Conservation (phyloP, 2,329 filamentous ascomycete genomes). For the Claviceps lovelessii region DNA sequence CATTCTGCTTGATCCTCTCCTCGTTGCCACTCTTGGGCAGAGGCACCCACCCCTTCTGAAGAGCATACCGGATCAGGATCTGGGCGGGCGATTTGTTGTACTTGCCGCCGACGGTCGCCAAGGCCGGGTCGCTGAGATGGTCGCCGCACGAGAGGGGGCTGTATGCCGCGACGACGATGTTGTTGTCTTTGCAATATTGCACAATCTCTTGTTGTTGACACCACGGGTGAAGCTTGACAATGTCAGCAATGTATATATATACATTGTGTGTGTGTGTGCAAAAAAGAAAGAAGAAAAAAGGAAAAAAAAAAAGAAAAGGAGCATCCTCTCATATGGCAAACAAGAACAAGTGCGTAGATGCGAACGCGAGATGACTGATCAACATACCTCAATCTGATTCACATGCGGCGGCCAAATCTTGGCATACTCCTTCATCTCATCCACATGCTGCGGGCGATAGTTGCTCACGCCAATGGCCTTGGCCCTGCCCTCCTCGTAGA, state of each 20-base stretch:
- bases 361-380: background rate
- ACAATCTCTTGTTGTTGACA: constrained; percentile 36
- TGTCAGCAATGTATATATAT: background rate
- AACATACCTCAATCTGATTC: constrained; percentile 57
- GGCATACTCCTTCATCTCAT: constrained; percentile 54
- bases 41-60: constrained; percentile 57
- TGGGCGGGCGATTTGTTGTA: constrained; percentile 48
- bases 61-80: constrained; percentile 51
- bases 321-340: background rate
- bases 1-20: constrained; percentile 45
- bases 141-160: constrained; percentile 22
- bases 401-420: constrained; percentile 54
- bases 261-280: no score
- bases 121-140: constrained; percentile 35
- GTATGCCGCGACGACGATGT: constrained; percentile 40
- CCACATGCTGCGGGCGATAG: constrained; percentile 51
- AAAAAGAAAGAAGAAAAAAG: background rate
- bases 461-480: constrained; percentile 61
- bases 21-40: constrained; percentile 51
- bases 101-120: constrained; percentile 42
- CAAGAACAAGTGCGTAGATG: background rate
- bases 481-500: constrained; percentile 43
- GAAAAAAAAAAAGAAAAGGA: background rate
- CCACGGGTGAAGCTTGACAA: constrained; percentile 52
- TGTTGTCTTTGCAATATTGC: constrained; percentile 57